phyloP scores from a whole-genome alignment of 2,329 filamentous ascomycete genomes.

The Plenodomus biglobosus region DNA sequence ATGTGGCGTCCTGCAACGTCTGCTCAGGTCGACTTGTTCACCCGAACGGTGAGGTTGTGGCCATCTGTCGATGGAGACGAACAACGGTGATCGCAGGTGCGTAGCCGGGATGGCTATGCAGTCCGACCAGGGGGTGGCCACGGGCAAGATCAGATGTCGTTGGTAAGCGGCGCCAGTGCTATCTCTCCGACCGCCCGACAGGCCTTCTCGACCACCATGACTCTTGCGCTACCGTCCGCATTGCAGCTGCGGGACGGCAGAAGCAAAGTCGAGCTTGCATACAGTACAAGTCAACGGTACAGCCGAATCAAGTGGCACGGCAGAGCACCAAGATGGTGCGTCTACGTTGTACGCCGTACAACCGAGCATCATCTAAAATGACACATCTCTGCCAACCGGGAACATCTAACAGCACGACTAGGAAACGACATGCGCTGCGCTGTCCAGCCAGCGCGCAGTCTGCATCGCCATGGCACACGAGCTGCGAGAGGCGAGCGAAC shows the following conservation, averaged over 20 bases:
- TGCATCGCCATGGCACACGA: conserved; percentile 16
- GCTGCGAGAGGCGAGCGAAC: conserved; percentile 37
- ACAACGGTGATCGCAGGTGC: conserved; percentile 13
- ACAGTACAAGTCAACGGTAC: not conserved
- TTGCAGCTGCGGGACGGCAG: conserved; percentile 22
- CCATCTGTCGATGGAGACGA: conserved; percentile 10
- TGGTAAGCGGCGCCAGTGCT: conserved; percentile 11
- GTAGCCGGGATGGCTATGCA: conserved; percentile 7
- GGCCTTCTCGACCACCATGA: conserved; percentile 5
- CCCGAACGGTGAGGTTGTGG: conserved; percentile 15
- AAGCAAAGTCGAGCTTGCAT: conserved; percentile 11
- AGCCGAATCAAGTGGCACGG: conserved; percentile 13
- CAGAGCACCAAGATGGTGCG: conserved; percentile 20
- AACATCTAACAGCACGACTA: conserved; percentile 5
- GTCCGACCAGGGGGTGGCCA: conserved; percentile 16
- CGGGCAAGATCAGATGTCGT: conserved; percentile 17
- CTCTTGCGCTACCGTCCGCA: conserved; percentile 7
- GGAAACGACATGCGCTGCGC: conserved; percentile 10
- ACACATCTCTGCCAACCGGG: conserved; percentile 8
- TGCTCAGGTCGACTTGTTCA: conserved; percentile 11
- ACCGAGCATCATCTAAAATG: not conserved
- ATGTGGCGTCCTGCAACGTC: conserved; percentile 15
- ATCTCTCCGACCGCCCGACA: conserved; percentile 25
- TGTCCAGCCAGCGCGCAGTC: conserved; percentile 11
- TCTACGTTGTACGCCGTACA: not conserved